These are phyloP conservation scores for Daucus carota DNA, from an alignment of 129 eudicot species.

Conservation along the genomic window DNA sequence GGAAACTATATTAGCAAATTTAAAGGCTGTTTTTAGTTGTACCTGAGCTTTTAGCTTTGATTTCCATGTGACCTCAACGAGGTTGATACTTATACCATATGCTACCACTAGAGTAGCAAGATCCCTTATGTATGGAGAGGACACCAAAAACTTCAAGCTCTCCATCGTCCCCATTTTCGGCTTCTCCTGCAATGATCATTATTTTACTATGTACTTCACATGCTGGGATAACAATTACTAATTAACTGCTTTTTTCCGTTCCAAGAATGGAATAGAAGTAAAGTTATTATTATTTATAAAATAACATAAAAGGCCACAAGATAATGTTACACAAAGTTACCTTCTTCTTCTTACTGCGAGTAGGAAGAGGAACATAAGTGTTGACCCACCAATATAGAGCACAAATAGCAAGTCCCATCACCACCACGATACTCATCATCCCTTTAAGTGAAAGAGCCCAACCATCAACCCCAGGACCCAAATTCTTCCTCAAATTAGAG, in stretches of 20 bases:
- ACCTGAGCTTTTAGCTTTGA: slow-evolving; percentile 99
- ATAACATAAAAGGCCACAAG: background rate
- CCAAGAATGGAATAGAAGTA: background rate
- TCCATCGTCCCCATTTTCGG: slow-evolving; percentile 95
- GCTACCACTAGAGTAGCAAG: slow-evolving; percentile 96
- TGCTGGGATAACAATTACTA: background rate
- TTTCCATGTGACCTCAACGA: slow-evolving; percentile 99
- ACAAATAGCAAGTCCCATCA: slow-evolving; percentile 78
- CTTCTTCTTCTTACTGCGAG: slow-evolving; percentile 97
- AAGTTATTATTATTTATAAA: background rate
- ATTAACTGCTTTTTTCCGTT: background rate
- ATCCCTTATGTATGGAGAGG: slow-evolving; percentile 87
- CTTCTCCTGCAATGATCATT: slow-evolving; percentile 53
- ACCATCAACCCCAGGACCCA: slow-evolving; percentile 96
- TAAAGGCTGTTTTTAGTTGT: background rate
- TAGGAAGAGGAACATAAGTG: slow-evolving; percentile 70
- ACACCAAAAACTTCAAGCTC: slow-evolving; percentile 89
- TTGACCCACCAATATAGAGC: slow-evolving; percentile 95
- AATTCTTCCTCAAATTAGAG: slow-evolving; percentile 63
- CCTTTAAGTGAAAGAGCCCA: slow-evolving; percentile 92
- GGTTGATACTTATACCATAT: slow-evolving; percentile 91
- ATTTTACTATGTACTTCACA: background rate
- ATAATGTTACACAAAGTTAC: slow-evolving; percentile 20
- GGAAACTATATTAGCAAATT: background rate
- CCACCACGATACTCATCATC: slow-evolving; percentile 93